Base-by-base conservation (phyloP, 1,139 yeast genomes). In the Protomyces macrosporus region DNA sequence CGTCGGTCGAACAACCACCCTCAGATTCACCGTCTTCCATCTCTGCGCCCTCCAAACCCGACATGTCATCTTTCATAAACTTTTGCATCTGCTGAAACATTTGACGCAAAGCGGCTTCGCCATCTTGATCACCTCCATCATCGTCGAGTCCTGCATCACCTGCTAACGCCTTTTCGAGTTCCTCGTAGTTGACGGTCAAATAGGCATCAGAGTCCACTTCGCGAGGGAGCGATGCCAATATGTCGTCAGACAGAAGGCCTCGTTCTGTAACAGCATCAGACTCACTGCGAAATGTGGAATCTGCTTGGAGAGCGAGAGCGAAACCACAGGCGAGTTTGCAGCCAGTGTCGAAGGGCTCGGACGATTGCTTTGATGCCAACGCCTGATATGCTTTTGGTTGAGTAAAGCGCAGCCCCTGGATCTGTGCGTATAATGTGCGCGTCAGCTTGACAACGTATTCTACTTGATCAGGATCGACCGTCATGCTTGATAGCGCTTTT, bases 41-140 rank as follows among this genome's bases (percentile, higher is more conserved):
- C 35, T 65, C 61, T 9, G 66, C 65, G 4, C 73, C 75, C 16
- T 71, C 72, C 3, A 71, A n/a, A 1, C 72, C 73, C 10, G 75
- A 74, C 1, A 68, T 65, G 3, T 71, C 70, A 48, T 73, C 74
- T 37, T 70, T 65, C 66, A 74, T 71, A 56, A 74, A 73, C 32
- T 61, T 52, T 36, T 69, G 67, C 51, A 75, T 48, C 50, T 69
- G 70, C 0, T 67, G 62, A 14, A 74, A 68, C 55, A 73, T 62
- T 2, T 69, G 71, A 12, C 70, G 70, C 35, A 69, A 53, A 42
- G 63, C 54, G 6, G 57, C 67, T n/a, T 60, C 64, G n/a, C 58
- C 66, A n/a, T 45, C 60, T 32, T 64, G 64, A 23, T 23, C 23
- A 23, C 23, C 23, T 1, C 23, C 23, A 23, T 23, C 23, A 23